Conservation (phyloP, 2,329 filamentous ascomycete species). For the Colletotrichum agaves region DNA sequence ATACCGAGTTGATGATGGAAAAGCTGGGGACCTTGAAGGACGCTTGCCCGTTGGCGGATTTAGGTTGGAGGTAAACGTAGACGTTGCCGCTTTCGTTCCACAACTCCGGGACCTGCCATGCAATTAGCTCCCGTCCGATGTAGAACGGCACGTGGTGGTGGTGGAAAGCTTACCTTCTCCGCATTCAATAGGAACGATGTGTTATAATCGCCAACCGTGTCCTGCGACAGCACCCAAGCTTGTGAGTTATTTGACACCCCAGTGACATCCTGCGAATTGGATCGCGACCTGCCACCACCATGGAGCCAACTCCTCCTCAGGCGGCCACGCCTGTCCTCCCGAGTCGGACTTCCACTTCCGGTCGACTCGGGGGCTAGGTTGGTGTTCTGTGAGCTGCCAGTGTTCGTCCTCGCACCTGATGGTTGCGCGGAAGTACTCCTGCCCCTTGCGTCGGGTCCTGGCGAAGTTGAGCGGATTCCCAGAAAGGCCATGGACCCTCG, state of each 20-base stretch:
- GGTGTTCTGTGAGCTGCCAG: constrained; percentile 36
- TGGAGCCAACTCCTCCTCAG: constrained; percentile 66
- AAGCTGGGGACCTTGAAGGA: constrained; percentile 70
- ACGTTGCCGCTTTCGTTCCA: constrained; percentile 72
- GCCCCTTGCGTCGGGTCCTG: constrained; percentile 52
- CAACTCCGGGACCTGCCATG: constrained; percentile 68
- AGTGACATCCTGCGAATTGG: constrained; percentile 55
- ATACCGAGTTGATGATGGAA: constrained; percentile 63
- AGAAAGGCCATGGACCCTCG: constrained; percentile 39
- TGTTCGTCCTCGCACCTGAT: constrained; percentile 40
- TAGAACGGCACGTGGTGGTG: constrained; percentile 22
- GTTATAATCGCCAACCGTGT: constrained; percentile 66
- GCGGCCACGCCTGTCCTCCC: constrained; percentile 52
- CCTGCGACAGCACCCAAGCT: constrained; percentile 68
- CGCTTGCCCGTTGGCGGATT: constrained; percentile 59
- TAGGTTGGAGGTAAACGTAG: constrained; percentile 67
- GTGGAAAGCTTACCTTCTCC: constrained; percentile 61
- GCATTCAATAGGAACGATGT: constrained; percentile 60
- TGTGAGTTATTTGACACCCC: constrained; percentile 40
- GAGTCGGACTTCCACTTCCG: constrained; percentile 56
- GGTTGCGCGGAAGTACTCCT: constrained; percentile 62
- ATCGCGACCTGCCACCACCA: constrained; percentile 59
- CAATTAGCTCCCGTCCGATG: constrained; percentile 32
- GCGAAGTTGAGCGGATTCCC: constrained; percentile 45
- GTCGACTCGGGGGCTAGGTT: constrained; percentile 46